Evolutionary conservation across 768 basidiomycete genomes (phyloP).

Genomic region (Dacryopinax primogenitus): DNA sequence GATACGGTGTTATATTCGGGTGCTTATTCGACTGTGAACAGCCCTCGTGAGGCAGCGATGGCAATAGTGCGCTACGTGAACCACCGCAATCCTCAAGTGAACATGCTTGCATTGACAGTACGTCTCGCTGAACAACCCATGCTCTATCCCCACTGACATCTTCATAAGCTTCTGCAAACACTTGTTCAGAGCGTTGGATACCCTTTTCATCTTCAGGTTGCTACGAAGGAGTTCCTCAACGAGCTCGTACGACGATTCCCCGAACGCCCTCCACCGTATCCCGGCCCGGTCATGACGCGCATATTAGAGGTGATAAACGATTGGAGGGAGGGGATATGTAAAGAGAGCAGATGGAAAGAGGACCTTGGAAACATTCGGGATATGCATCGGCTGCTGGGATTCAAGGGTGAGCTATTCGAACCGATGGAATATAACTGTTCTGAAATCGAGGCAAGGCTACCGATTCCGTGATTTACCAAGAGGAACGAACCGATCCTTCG

Average conservation of each 20-base stretch:
- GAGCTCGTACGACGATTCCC: constrained; percentile 96
- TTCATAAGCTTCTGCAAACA: constrained; percentile 56
- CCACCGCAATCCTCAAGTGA: constrained; percentile 83
- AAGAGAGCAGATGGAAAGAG: constrained; percentile 82
- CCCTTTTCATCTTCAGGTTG: constrained; percentile 89
- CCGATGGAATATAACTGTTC: neutral
- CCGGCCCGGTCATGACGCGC: constrained; percentile 85
- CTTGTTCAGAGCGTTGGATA: constrained; percentile 95
- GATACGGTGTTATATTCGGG: neutral
- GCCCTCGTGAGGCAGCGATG: constrained; percentile 87
- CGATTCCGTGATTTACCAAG: constrained; percentile 20
- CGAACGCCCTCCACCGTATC: constrained; percentile 90
- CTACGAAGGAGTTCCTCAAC: constrained; percentile 96
- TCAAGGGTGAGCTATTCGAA: constrained; percentile 57
- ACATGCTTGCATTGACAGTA: constrained; percentile 63
- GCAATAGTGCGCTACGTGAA: constrained; percentile 71
- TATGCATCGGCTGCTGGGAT: constrained; percentile 87
- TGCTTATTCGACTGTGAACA: constrained; percentile 23
- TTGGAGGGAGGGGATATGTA: constrained; percentile 92
- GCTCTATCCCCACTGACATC: neutral
- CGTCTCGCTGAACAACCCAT: constrained; percentile 6
- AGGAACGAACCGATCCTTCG: constrained; percentile 1
- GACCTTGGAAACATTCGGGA: constrained; percentile 94
- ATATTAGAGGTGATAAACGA: constrained; percentile 83
- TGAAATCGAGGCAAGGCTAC: constrained; percentile 17